phyloP scores from a whole-genome alignment of 1,284 basidiomycete species.

The Peniophora sp. region DNA sequence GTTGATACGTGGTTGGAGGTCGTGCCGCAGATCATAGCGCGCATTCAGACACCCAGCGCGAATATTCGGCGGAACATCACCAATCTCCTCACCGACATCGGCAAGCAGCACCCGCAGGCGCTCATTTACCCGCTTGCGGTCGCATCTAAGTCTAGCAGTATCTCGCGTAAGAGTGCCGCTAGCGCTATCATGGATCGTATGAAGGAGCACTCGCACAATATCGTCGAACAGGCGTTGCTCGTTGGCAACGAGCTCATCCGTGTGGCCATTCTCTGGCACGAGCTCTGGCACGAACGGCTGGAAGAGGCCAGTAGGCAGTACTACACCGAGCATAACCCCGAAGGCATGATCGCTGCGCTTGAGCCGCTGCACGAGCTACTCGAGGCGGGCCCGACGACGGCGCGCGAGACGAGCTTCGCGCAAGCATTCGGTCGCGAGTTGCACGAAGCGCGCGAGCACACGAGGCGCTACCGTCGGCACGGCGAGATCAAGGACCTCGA shows the following conservation, averaged over 20 bases:
- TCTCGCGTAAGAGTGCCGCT: constrained; percentile 78
- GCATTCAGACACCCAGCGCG: constrained; percentile 90
- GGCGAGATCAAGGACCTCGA: constrained; percentile 90
- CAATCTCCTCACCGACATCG: constrained; percentile 86
- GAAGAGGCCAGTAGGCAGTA: constrained; percentile 97
- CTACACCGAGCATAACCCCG: constrained; percentile 98
- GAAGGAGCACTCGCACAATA: constrained; percentile 83
- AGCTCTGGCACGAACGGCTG: constrained; percentile 97
- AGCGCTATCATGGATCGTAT: constrained; percentile 89
- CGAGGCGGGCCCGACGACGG: constrained; percentile 87
- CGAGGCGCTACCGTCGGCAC: constrained; percentile 79
- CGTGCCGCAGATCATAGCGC: constrained; percentile 96
- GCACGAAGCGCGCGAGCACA: constrained; percentile 90
- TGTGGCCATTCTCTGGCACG: constrained; percentile 98
- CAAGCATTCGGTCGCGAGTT: constrained; percentile 95
- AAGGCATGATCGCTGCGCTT: constrained; percentile 93
- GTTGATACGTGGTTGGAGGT: constrained; percentile 99
- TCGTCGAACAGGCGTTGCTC: constrained; percentile 89
- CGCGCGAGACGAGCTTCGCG: constrained; percentile 91
- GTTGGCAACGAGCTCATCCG: constrained; percentile 96
- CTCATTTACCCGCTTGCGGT: constrained; percentile 98
- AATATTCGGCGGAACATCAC: constrained; percentile 90
- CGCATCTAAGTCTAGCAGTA: constrained; percentile 92
- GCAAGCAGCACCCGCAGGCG: constrained; percentile 95
- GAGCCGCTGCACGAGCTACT: constrained; percentile 94